phyloP scores from a whole-genome alignment of 768 basidiomycete genomes.

The Lactarius indigo region DNA sequence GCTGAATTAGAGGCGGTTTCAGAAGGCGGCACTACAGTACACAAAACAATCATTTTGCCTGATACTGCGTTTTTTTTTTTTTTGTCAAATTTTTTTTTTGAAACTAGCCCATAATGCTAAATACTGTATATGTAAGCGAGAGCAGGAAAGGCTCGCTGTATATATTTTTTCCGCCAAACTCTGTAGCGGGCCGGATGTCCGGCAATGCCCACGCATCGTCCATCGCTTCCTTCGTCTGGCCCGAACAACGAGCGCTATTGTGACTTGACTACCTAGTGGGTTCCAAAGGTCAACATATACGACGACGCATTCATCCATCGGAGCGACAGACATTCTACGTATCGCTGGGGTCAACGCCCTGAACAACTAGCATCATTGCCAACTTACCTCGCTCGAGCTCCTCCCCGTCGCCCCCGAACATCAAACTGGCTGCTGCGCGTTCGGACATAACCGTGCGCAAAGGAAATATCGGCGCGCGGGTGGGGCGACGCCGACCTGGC shows the following conservation, averaged over 20 bases:
- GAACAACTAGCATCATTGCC: constrained; percentile 3
- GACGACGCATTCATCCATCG: background rate
- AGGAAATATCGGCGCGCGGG: constrained; percentile 36
- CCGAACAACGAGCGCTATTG: constrained; percentile 6
- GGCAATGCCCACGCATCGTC: background rate
- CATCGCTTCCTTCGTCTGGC: background rate
- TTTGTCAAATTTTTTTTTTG: too few species aligned
- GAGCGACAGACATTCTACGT: background rate
- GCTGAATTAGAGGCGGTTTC: background rate
- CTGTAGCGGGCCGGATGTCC: constrained; percentile 10
- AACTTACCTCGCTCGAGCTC: constrained; percentile 75
- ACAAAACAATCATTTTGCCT: background rate
- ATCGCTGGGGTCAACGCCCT: background rate
- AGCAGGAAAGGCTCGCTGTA: background rate
- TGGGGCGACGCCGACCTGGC: constrained; percentile 33
- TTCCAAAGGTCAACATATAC: background rate
- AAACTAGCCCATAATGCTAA: too few species aligned
- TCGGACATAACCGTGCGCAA: constrained; percentile 44
- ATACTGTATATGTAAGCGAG: background rate
- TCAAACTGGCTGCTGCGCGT: constrained; percentile 50
- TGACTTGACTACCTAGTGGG: background rate
- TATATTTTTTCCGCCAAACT: background rate
- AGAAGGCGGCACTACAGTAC: too few species aligned
- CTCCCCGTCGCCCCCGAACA: constrained; percentile 69
- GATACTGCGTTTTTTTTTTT: too few species aligned